Evolutionary conservation across 2,329 filamentous ascomycete genomes (phyloP), one percentile per base, ranked within the genome.

Genomic region (Zasmidium citrigriseum): DNA sequence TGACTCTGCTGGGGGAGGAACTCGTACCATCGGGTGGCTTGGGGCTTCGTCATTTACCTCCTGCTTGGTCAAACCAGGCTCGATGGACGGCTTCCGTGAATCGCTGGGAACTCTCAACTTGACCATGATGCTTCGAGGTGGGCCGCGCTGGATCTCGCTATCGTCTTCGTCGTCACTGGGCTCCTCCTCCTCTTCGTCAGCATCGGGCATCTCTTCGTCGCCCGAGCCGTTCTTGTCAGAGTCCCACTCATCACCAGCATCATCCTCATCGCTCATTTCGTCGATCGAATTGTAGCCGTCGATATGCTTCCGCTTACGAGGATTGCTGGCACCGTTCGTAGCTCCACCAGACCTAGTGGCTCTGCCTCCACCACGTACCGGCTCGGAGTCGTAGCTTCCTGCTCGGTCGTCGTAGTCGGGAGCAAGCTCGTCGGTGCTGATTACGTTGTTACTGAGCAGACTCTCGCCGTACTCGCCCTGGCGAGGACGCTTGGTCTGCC

Each of bases 401-500:
- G 75, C 76, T 20, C 78, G 27, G 76, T 75, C 64, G 20, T 58
- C 60, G 29, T 64, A 63, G 21, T 63, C 65, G 1, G 56, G 57
- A 16, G 52, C 63, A 7, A 67, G 72, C 20, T 77, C 75, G n/a
- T 73, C 70, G 3, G 59, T 56, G 25, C 75, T 77, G 57, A 70
- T 76, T 60, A 72, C 73, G 63, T 84, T 82, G 41, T 82, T 83
- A 65, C 80, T 83, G 16, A 87, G 77, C 57, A 88, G 75, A 22
- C 78, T 78, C 61, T 88, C 85, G 12, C 85, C 86, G 54, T 89
- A 90, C 46, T 87, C 77, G 25, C 89, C 85, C 3, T 74, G 75
- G 48, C 80, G 81, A 9, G 87, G 86, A 47, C 88, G 85, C 64
- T 86, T 84, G 63, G 96, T 87, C 71, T 96, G 91, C 21, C 95